A percentile compares a stretch with the other conserved stretches of the same genome.
Evolutionary conservation across 371 early-diverging fungal species (phyloP).

Genomic region (Mortierella sp.): DNA sequence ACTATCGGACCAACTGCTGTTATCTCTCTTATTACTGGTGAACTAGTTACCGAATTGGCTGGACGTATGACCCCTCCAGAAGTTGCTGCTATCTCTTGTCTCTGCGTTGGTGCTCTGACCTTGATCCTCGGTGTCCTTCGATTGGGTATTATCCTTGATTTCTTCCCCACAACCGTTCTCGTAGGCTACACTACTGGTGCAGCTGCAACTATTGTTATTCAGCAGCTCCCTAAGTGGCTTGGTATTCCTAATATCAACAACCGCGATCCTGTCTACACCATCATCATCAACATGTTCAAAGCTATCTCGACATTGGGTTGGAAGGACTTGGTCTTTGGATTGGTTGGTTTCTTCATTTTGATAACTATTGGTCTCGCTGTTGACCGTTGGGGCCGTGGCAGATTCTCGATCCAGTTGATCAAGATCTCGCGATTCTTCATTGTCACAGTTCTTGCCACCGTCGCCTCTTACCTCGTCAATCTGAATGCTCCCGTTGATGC

Average conservation of each 20-base stretch:
- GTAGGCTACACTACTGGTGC: constrained; percentile 84
- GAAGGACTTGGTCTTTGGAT: constrained; percentile 72
- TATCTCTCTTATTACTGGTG: constrained; percentile 75
- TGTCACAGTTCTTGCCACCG: constrained; percentile 82
- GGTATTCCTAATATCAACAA: constrained; percentile 79
- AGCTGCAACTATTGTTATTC: constrained; percentile 82
- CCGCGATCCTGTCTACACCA: constrained; percentile 66
- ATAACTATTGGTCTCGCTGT: constrained; percentile 55
- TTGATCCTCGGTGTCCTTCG: constrained; percentile 79
- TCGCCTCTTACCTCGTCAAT: constrained; percentile 78
- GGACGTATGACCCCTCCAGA: constrained; percentile 58
- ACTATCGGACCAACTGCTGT: constrained; percentile 93
- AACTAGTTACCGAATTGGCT: constrained; percentile 59
- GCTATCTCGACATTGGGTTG: constrained; percentile 58
- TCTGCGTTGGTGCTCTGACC: constrained; percentile 77
- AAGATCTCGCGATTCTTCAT: constrained; percentile 76
- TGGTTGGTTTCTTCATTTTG: constrained; percentile 67
- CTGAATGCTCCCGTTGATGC: constrained; percentile 23
- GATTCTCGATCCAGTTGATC: constrained; percentile 60
- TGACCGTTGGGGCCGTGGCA: constrained; percentile 55
- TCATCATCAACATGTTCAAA: constrained; percentile 70
- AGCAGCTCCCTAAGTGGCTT: constrained; percentile 80
- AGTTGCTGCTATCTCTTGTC: constrained; percentile 66
- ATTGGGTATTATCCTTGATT: constrained; percentile 85
- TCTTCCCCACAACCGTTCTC: constrained; percentile 83